phyloP scores from a whole-genome alignment of 371 early-diverging fungal species.

The Rhizopus arrhizus region DNA sequence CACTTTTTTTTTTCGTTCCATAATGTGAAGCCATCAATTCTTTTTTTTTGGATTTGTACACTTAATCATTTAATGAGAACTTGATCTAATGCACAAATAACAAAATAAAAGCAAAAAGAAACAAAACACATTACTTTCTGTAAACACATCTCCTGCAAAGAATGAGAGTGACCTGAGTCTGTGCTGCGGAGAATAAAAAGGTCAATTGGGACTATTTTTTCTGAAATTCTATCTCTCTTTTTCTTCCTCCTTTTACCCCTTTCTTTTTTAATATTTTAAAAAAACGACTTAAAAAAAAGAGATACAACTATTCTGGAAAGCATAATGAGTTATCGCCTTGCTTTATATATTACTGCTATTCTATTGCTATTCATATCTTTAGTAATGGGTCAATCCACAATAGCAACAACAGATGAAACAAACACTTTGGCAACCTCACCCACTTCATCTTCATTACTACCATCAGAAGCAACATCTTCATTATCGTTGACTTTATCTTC shows the following conservation, averaged over 20 bases:
- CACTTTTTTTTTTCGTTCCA: too few species aligned
- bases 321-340: background rate
- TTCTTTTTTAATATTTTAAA: background rate
- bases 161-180: background rate
- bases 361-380: background rate
- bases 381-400: conserved; percentile 1
- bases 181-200: background rate
- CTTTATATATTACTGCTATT: conserved; percentile 1
- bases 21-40: too few species aligned
- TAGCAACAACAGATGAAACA: background rate
- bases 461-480: background rate
- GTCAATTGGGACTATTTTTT: conserved; percentile 4
- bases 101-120: too few species aligned
- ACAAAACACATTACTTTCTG: background rate
- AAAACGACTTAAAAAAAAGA: background rate
- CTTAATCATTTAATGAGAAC: too few species aligned
- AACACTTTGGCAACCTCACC: background rate
- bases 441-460: background rate
- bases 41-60: too few species aligned
- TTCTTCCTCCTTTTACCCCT: background rate
- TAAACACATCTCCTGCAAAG: background rate
- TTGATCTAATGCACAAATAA: too few species aligned
- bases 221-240: background rate
- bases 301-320: background rate
- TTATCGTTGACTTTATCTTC: background rate